Base-by-base conservation (phyloP, 2,329 filamentous ascomycete species). In the Moelleriella libera region DNA sequence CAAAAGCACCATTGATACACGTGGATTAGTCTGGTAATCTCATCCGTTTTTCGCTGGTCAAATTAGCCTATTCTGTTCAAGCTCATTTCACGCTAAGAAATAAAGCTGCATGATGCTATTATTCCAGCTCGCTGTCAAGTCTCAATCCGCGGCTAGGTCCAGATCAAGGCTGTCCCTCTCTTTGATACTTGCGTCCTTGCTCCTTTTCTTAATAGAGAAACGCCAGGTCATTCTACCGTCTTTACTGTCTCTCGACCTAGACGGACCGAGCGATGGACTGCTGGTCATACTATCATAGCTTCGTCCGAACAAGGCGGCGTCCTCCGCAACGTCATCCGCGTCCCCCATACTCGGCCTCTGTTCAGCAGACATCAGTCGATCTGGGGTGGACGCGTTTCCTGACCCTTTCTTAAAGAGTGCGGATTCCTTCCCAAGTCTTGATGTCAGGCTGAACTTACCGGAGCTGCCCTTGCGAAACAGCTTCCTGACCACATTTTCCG, bases 381-480 rank as follows among this genome's bases (percentile, higher is more conserved):
- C 78, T 46, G 74, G 77, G 54, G 76, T 74, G 45, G 70, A 69
- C 12, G 71, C 68, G 58, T 75, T 80, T 44, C 75, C 71, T 5
- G 73, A 67, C 3, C 73, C 74, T 55, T 80, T 81, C 67, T 81
- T 78, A 54, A 77, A 78, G 30, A 76, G 61, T 8, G 66, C 60
- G 30, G 71, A 69, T 44, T 75, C 72, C 55, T 78, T 82, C 46
- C 69, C 68, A 21, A 75, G 56, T 49, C 75, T 61, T 45, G 76
- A 77, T 10, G 78, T 72, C 50, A 82, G 66, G 59, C 76, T 77
- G 59, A 82, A 82, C 63, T 82, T 82, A 61, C 76, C 72, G 6
- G 77, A 78, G 59, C 76, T 81, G 45, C 78, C 76, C 63, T 83
- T 83, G 32, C 79, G 75, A 48, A 83, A 74, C 45, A 83, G 67